A percentile compares a stretch with the other conserved stretches of the same genome.
Evolutionary conservation across 352 stramenopile species (phyloP).

Genomic region (Phytophthora litchii): DNA sequence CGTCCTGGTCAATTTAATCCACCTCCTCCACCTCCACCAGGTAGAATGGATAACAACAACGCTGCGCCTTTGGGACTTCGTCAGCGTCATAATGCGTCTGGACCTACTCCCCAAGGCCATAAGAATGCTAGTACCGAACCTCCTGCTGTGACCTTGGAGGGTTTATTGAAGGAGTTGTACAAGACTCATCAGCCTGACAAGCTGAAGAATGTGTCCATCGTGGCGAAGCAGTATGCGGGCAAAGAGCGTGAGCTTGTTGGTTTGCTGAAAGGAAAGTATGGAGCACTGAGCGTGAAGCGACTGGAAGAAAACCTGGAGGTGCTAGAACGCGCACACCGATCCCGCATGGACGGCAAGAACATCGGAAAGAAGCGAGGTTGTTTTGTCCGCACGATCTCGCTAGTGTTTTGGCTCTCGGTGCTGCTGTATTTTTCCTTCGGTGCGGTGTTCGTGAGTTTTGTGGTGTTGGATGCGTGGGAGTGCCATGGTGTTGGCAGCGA

Average conservation of each 20-base stretch:
- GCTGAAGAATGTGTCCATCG: slow-evolving; percentile 58
- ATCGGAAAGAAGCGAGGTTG: slow-evolving; percentile 33
- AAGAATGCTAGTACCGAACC: slow-evolving; percentile 3
- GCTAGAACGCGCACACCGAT: slow-evolving; percentile 35
- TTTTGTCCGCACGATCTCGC: slow-evolving; percentile 32
- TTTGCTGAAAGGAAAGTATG: slow-evolving; percentile 74
- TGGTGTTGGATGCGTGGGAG: slow-evolving; percentile 42
- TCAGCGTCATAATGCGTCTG: slow-evolving; percentile 26
- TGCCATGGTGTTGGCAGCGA: slow-evolving; percentile 29
- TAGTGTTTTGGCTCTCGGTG: slow-evolving; percentile 40
- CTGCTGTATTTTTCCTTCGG: slow-evolving; percentile 38
- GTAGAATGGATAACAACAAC: slow-evolving; percentile 14
- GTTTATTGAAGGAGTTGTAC: slow-evolving; percentile 70
- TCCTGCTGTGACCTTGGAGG: slow-evolving; percentile 51
- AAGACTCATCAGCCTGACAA: slow-evolving; percentile 80
- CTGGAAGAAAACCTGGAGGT: slow-evolving; percentile 63
- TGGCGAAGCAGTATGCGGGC: slow-evolving; percentile 65
- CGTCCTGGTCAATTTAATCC: not conserved
- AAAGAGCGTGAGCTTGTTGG: slow-evolving; percentile 70
- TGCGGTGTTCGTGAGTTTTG: slow-evolving; percentile 38
- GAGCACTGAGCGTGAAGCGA: slow-evolving; percentile 71
- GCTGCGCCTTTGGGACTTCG: slow-evolving; percentile 28
- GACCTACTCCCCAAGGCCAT: slow-evolving; percentile 5
- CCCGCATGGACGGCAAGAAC: slow-evolving; percentile 12
- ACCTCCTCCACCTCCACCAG: slow-evolving; percentile 1